Percentiles rank a stretch among this genome's conserved stretches.
phyloP scores from a whole-genome alignment of 1,284 basidiomycete species.

The Xerocomus minutiporus region DNA sequence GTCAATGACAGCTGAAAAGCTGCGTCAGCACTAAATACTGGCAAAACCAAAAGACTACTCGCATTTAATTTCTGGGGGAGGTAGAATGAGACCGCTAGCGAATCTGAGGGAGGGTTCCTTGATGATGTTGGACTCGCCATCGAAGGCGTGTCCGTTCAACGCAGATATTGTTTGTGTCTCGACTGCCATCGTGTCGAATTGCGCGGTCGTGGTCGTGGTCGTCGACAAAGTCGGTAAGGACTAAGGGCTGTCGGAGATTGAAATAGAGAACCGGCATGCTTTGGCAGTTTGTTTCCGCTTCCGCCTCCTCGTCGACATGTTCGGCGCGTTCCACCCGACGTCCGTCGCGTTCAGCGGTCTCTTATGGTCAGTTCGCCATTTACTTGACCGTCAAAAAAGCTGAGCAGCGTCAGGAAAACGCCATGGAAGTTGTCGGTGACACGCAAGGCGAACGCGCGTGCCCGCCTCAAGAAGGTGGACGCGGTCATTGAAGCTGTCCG shows the following conservation, averaged over 20 bases:
- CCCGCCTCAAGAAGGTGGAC: slow-evolving; percentile 90
- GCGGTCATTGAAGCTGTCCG: slow-evolving; percentile 86
- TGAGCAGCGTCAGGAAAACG: slow-evolving; percentile 67
- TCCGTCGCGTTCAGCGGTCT: slow-evolving; percentile 67
- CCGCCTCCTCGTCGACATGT: slow-evolving; percentile 43
- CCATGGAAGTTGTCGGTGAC: slow-evolving; percentile 91
- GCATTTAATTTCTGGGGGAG: slow-evolving; percentile 92
- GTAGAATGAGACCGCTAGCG: slow-evolving; percentile 82
- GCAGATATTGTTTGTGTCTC: slow-evolving; percentile 36
- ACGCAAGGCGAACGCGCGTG: slow-evolving; percentile 87
- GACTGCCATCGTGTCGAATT: slow-evolving; percentile 37
- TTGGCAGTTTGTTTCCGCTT: slow-evolving; percentile 17
- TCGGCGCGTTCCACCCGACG: slow-evolving; percentile 73
- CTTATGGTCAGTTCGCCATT: slow-evolving; percentile 55
- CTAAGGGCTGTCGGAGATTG: slow-evolving; percentile 25
- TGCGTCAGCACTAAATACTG: slow-evolving; percentile 9
- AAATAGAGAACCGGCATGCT: slow-evolving; percentile 22
- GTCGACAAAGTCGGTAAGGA: slow-evolving; percentile 9
- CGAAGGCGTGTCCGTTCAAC: slow-evolving; percentile 36
- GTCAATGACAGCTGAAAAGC: slow-evolving; percentile 80
- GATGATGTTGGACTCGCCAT: slow-evolving; percentile 41
- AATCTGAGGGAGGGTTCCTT: slow-evolving; percentile 51
- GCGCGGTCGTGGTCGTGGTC: slow-evolving; percentile 21
- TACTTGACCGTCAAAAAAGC: not conserved
- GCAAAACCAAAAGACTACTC: slow-evolving; percentile 28